A percentile compares a stretch with the other conserved stretches of the same genome.
Evolutionary conservation across 2,329 filamentous ascomycete species (phyloP).

Genomic region (Apiospora malaysiana): DNA sequence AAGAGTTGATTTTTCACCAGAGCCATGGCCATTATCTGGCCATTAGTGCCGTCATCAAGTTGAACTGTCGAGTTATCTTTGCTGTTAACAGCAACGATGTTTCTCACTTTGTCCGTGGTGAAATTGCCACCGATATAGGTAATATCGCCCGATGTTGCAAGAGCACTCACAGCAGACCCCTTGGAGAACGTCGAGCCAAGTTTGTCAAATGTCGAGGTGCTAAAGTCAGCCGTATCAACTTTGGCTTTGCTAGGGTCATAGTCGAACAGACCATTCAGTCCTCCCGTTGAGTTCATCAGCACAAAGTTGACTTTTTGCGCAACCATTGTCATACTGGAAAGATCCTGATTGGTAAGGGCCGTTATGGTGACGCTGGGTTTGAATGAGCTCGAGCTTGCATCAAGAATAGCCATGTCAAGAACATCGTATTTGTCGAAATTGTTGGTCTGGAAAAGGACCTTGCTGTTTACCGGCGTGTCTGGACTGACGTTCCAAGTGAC

Average conservation of each 20-base stretch:
- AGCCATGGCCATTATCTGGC: conserved; percentile 74
- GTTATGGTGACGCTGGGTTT: conserved; percentile 80
- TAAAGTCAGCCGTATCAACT: conserved; percentile 67
- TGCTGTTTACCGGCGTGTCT: conserved; percentile 50
- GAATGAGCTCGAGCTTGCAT: conserved; percentile 75
- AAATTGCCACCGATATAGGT: conserved; percentile 88
- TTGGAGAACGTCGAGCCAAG: conserved; percentile 73
- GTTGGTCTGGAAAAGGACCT: conserved; percentile 85
- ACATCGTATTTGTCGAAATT: conserved; percentile 96
- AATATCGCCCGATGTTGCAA: conserved; percentile 68
- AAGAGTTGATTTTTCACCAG: conserved; percentile 72
- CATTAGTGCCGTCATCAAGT: conserved; percentile 78
- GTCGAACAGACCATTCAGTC: conserved; percentile 89
- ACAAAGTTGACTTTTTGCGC: conserved; percentile 86
- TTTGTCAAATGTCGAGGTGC: conserved; percentile 75
- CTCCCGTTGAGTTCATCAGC: conserved; percentile 74
- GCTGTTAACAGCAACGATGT: conserved; percentile 77
- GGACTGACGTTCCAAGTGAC: conserved; percentile 75
- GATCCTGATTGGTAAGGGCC: conserved; percentile 67
- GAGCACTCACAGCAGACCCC: conserved; percentile 71
- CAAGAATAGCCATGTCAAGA: conserved; percentile 85
- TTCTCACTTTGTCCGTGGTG: conserved; percentile 68
- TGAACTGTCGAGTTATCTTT: conserved; percentile 66
- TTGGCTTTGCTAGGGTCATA: conserved; percentile 72
- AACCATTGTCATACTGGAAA: conserved; percentile 75